Percentiles rank a stretch among this genome's conserved stretches.
Conservation (phyloP, 352 stramenopile species). For the Globisporangium parvum region DNA sequence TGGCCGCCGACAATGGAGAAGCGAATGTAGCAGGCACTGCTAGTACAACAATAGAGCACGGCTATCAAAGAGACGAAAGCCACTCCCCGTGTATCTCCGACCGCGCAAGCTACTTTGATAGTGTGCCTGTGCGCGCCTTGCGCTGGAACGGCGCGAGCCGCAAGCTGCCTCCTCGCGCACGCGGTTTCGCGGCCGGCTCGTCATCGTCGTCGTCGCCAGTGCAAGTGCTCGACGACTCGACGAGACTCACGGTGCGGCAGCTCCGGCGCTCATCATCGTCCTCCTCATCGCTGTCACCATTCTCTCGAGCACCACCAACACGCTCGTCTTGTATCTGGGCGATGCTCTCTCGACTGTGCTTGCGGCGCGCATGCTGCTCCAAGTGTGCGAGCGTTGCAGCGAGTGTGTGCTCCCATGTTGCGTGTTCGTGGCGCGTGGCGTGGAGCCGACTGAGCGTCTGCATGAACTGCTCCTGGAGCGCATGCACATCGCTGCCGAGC, state of each 20-base stretch:
- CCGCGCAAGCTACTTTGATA: not conserved
- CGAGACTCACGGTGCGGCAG: constrained; percentile 9
- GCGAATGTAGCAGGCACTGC: no score
- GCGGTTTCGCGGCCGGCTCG: not conserved
- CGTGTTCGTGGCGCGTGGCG: not conserved
- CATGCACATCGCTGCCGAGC: not conserved
- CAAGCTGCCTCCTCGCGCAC: not conserved
- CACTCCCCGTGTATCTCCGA: not conserved
- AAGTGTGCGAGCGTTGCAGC: constrained; percentile 3
- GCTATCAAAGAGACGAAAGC: no score
- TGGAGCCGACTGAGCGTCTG: not conserved
- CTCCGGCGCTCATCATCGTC: constrained; percentile 1
- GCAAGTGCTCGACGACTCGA: constrained; percentile 1
- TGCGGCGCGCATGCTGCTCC: constrained; percentile 1
- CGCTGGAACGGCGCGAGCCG: constrained; percentile 9
- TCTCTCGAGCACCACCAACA: not conserved
- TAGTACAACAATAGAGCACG: no score
- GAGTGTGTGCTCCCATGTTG: not conserved
- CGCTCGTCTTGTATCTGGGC: no score
- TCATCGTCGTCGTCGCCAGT: not conserved
- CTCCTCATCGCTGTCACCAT: not conserved
- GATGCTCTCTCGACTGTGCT: not conserved
- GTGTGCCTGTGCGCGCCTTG: constrained; percentile 1
- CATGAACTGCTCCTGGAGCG: constrained; percentile 4
- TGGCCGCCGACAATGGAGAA: no score